phyloP scores from a whole-genome alignment of 2,329 filamentous ascomycete genomes.

The Diaporthe helianthi region DNA sequence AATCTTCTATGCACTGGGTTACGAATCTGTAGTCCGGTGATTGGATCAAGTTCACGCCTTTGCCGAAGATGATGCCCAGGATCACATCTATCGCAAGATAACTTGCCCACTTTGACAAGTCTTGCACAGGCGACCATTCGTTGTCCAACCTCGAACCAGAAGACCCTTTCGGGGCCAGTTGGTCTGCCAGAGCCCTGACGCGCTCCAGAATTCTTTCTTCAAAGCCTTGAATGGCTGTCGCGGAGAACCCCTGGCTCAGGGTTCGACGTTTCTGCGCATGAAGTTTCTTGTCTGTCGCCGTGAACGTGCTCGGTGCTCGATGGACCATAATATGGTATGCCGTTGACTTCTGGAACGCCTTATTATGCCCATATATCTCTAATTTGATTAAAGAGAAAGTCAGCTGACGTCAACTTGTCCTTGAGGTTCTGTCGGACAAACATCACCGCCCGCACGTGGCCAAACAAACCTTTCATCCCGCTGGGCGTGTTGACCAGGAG shows the following conservation, averaged over 20 bases:
- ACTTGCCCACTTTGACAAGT: slow-evolving; percentile 5
- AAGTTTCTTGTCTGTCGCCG: slow-evolving; percentile 4
- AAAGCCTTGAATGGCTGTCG: slow-evolving; percentile 6
- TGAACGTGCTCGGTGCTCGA: slow-evolving; percentile 10
- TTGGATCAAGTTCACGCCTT: not conserved
- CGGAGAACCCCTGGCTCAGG: slow-evolving; percentile 8
- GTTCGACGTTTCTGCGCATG: slow-evolving; percentile 11
- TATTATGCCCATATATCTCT: slow-evolving; percentile 5
- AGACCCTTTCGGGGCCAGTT: not conserved
- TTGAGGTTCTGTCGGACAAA: not conserved
- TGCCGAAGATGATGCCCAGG: not conserved
- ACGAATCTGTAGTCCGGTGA: slow-evolving; percentile 7
- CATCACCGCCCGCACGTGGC: too few relatives aligned
- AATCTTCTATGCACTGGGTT: slow-evolving; percentile 14
- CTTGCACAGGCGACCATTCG: not conserved
- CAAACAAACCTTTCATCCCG: slow-evolving; percentile 12
- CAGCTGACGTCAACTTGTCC: not conserved
- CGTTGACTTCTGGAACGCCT: slow-evolving; percentile 9
- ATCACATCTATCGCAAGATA: slow-evolving; percentile 6
- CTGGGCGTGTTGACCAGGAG: slow-evolving; percentile 1
- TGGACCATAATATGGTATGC: slow-evolving; percentile 15
- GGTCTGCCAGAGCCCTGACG: not conserved
- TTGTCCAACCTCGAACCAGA: not conserved
- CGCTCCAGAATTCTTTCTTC: slow-evolving; percentile 5
- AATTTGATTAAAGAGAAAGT: not conserved